phyloP scores from a whole-genome alignment of 495 filamentous ascomycete species.

The Penicillium diatomitis region DNA sequence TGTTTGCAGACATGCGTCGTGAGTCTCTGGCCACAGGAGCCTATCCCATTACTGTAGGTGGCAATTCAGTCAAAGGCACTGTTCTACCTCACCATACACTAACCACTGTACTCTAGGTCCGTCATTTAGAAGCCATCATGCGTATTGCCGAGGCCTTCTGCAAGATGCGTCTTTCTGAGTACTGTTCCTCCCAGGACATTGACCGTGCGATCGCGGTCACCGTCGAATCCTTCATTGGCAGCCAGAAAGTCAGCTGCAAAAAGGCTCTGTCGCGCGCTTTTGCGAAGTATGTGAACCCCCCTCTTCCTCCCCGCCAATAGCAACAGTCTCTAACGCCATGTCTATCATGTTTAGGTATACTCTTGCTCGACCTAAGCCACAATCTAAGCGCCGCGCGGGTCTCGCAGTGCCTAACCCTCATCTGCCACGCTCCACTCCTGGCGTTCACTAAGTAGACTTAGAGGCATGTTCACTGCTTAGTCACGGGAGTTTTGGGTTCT shows the following conservation, averaged over 20 bases:
- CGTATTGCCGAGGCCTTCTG: constrained; percentile 86
- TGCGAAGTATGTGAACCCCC: constrained; percentile 68
- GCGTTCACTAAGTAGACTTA: constrained; percentile 4
- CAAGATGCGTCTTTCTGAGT: constrained; percentile 92
- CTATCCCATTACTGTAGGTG: constrained; percentile 91
- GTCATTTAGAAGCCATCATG: constrained; percentile 96
- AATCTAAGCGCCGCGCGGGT: constrained; percentile 36
- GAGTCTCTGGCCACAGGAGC: constrained; percentile 89
- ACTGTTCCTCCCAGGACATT: constrained; percentile 80
- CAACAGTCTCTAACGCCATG: constrained; percentile 6
- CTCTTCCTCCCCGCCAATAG: not conserved
- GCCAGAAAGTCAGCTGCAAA: constrained; percentile 96
- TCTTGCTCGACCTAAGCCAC: constrained; percentile 36
- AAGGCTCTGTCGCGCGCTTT: constrained; percentile 93
- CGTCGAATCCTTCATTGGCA: constrained; percentile 91
- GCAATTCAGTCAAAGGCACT: not conserved
- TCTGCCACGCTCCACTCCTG: constrained; percentile 12
- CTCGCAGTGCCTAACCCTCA: constrained; percentile 27
- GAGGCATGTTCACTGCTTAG: not conserved
- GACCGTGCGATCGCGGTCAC: constrained; percentile 96
- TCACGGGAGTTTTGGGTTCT: not conserved
- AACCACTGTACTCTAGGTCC: constrained; percentile 52
- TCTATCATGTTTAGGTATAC: constrained; percentile 27
- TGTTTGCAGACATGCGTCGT: constrained; percentile 94
- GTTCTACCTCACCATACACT: not conserved